Base-by-base conservation (phyloP, 83 land plant genomes). In the Picea abies region DNA sequence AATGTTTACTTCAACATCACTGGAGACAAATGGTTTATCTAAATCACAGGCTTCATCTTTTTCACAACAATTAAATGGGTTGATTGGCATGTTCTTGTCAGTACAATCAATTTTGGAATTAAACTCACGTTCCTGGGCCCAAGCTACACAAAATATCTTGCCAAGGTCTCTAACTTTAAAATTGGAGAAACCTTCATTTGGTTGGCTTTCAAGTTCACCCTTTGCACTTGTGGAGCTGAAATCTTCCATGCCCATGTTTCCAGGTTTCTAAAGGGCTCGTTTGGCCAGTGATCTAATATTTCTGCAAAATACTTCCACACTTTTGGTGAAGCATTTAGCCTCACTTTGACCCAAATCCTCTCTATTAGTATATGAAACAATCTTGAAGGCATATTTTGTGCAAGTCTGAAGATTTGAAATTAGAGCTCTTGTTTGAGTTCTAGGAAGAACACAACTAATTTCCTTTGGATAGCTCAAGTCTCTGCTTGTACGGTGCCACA, bases 331-430 rank as follows among this genome's bases (percentile, higher is more conserved):
- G 67, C 94, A 94, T 63, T 82, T 86, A 8, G 90, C 88, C 62
- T 86, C 91, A 9, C 89, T 85, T 0, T 29, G 29, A 29, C 91
- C 91, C 26, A 89, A 73, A 63, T 86, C 88, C 26, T 90, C 91
- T 35, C 60, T 68, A 44, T 92, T 90, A 17, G 93, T 90, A 78
- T 86, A 91, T 12, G 93, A 87, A 41, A 93, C 68, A 19, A 93
- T 86, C 22, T 88, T 76, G 60, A 92, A 92, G 12, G 82, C 81
- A 76, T 94, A 94, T 37, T 94, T 93, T 4, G 94, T 89, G 83
- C 92, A 90, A 2, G 94, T 90, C 68, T 94, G 90, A 29, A 94
- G 86, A 64, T 88, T 87, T 16, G 94, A 86, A 83, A 94, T 89
- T 65, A 84, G 83, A 77, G 91, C 83, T 70, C 89, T 85, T 70